Percentiles rank a stretch among this genome's conserved stretches.
phyloP scores from a whole-genome alignment of 768 basidiomycete species.

The Leccinellum albellum region DNA sequence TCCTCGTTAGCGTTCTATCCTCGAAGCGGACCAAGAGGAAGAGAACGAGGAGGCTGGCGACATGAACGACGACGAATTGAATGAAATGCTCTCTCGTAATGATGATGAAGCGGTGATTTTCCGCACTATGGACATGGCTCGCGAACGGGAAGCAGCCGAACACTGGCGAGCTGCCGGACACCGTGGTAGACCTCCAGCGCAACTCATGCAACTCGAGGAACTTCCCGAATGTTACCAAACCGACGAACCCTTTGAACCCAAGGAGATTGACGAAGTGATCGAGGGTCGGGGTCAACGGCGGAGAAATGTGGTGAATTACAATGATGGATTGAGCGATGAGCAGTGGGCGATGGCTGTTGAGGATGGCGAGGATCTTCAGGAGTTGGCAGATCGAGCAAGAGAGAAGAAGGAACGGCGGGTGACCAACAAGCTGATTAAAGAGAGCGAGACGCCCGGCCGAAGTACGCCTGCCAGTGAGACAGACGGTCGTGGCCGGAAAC shows the following conservation, averaged over 20 bases:
- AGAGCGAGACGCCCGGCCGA: conserved; percentile 57
- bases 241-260: conserved; percentile 76
- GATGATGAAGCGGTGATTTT: conserved; percentile 78
- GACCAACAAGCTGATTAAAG: conserved; percentile 55
- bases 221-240: conserved; percentile 89
- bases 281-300: conserved; percentile 85
- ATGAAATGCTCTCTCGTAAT: conserved; percentile 82
- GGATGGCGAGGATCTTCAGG: conserved; percentile 77
- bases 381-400: conserved; percentile 60
- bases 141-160: conserved; percentile 63
- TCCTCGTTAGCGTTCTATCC: conserved; percentile 68
- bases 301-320: conserved; percentile 84
- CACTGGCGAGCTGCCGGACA: conserved; percentile 71
- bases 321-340: conserved; percentile 91
- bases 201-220: conserved; percentile 83
- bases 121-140: conserved; percentile 76
- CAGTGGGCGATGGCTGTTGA: conserved; percentile 87
- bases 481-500: conserved; percentile 52
- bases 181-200: conserved; percentile 70
- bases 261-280: conserved; percentile 44
- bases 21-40: conserved; percentile 87
- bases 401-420: conserved; percentile 64
- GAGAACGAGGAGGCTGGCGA: conserved; percentile 88
- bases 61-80: conserved; percentile 93
- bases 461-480: conserved; percentile 64